phyloP scores from a whole-genome alignment of 2,329 filamentous ascomycete species.

The Pseudocercospora fuligena region DNA sequence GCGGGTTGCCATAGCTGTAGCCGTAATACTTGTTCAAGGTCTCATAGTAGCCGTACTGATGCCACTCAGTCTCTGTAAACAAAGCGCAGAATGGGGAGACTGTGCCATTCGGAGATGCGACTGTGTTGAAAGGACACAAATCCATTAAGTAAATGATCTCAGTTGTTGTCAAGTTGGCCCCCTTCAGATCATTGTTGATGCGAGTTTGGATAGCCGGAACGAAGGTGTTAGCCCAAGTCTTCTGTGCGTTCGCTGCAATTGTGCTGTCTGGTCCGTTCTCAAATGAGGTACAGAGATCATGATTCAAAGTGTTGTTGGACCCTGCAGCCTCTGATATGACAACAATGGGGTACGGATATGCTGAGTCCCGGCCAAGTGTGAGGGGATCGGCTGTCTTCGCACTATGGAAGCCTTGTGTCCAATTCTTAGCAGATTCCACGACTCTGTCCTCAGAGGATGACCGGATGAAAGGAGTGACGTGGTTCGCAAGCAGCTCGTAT shows the following conservation, averaged over 20 bases:
- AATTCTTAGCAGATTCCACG: slow-evolving; percentile 74
- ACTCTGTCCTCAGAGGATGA: slow-evolving; percentile 72
- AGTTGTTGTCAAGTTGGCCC: slow-evolving; percentile 65
- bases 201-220: slow-evolving; percentile 69
- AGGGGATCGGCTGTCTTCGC: slow-evolving; percentile 53
- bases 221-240: slow-evolving; percentile 67
- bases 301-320: slow-evolving; percentile 81
- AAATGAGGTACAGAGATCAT: slow-evolving; percentile 73
- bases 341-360: slow-evolving; percentile 62
- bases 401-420: slow-evolving; percentile 73
- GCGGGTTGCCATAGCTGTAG: slow-evolving; percentile 73
- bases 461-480: slow-evolving; percentile 71
- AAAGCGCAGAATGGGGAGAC: slow-evolving; percentile 76
- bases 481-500: slow-evolving; percentile 66
- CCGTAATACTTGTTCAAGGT: slow-evolving; percentile 84
- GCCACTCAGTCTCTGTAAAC: slow-evolving; percentile 80
- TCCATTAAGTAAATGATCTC: slow-evolving; percentile 82
- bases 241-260: slow-evolving; percentile 58
- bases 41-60: slow-evolving; percentile 78
- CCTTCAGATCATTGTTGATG: slow-evolving; percentile 70
- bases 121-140: slow-evolving; percentile 81
- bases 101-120: slow-evolving; percentile 62
- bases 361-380: slow-evolving; percentile 45
- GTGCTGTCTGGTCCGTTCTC: slow-evolving; percentile 61
- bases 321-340: slow-evolving; percentile 69